Conservation (phyloP, 2,329 filamentous ascomycete genomes). For the Thielaviopsis ethacetica region DNA sequence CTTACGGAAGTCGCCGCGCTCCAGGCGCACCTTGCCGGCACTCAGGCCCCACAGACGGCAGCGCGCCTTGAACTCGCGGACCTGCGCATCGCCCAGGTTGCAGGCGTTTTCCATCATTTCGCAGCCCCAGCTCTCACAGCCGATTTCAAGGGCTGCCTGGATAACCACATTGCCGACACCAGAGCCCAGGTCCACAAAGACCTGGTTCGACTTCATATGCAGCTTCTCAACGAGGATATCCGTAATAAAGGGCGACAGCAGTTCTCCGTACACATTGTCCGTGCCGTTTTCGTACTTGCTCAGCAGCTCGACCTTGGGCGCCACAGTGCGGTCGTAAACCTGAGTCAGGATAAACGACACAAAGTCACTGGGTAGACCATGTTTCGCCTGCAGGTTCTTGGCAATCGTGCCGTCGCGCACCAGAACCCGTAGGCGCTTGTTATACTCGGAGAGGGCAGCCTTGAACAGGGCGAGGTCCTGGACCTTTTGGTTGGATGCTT, state of each 20-base stretch:
- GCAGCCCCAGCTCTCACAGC: constrained; percentile 89
- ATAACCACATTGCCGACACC: constrained; percentile 92
- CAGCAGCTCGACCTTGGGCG: constrained; percentile 69
- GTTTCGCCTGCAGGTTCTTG: constrained; percentile 51
- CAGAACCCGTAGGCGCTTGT: constrained; percentile 47
- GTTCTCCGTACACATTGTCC: constrained; percentile 88
- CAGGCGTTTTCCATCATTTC: constrained; percentile 91
- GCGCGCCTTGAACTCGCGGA: constrained; percentile 67
- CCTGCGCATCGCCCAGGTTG: constrained; percentile 63
- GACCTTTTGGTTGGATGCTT: constrained; percentile 52
- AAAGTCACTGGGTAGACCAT: constrained; percentile 53
- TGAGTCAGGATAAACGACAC: constrained; percentile 73
- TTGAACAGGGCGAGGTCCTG: constrained; percentile 52
- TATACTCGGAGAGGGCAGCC: constrained; percentile 60
- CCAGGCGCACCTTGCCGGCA: constrained; percentile 62
- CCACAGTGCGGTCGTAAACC: constrained; percentile 83
- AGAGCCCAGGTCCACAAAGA: constrained; percentile 89
- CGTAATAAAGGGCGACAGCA: constrained; percentile 70
- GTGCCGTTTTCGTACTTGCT: constrained; percentile 77
- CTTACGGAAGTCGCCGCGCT: constrained; percentile 70
- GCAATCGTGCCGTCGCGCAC: constrained; percentile 56
- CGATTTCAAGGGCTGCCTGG: constrained; percentile 82
- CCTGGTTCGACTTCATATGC: constrained; percentile 61
- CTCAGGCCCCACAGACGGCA: constrained; percentile 79
- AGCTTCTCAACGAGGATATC: constrained; percentile 64